Evolutionary conservation across 106 monocot genomes (phyloP).

Genomic region (Dendrobium chrysotoxum): DNA sequence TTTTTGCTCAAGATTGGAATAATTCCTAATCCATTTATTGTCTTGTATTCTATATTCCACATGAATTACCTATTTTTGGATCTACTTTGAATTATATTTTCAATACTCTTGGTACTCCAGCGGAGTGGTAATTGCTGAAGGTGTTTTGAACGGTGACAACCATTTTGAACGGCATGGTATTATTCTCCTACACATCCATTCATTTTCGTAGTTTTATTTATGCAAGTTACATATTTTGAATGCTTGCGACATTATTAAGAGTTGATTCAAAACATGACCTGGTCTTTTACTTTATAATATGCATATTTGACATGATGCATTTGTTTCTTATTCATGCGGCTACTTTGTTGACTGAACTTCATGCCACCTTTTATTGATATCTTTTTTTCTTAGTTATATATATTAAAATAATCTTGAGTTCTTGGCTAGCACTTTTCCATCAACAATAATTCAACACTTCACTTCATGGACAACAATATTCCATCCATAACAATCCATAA

Average conservation of each 20-base stretch:
- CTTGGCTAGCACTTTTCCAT: too few species aligned
- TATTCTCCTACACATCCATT: not conserved
- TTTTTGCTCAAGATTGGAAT: not conserved
- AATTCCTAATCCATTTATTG: not conserved
- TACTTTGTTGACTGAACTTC: not conserved
- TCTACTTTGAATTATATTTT: not conserved
- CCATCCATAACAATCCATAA: too few species aligned
- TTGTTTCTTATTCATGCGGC: not conserved
- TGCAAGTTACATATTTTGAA: not conserved
- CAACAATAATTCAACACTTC: too few species aligned
- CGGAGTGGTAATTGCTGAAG: constrained; percentile 96
- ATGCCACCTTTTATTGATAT: not conserved
- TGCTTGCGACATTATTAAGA: not conserved
- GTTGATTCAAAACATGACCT: not conserved
- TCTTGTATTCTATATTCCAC: not conserved
- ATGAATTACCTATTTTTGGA: not conserved
- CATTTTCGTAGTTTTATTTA: not conserved
- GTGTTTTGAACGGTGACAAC: constrained; percentile 42
- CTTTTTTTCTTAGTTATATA: not conserved
- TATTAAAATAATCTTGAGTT: not conserved
- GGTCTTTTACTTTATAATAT: not conserved
- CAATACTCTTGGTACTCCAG: constrained; percentile 19
- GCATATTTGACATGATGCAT: not conserved
- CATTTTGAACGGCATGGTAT: constrained; percentile 83
- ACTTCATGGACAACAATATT: too few species aligned